phyloP scores from a whole-genome alignment of 2,329 filamentous ascomycete genomes.

The Diaporthe aspalathi region DNA sequence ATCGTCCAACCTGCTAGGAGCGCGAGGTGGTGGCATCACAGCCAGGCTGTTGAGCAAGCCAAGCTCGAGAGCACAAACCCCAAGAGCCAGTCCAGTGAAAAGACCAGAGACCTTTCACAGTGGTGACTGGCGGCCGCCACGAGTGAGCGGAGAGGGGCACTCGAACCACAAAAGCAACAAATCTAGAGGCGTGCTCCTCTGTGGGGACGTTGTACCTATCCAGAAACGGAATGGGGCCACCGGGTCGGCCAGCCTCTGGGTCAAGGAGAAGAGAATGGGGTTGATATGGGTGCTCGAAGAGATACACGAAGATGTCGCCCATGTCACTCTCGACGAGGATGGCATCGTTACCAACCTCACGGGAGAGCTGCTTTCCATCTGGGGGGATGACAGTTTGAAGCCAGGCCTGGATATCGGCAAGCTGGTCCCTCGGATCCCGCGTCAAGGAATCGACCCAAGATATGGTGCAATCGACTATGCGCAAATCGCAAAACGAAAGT shows the following conservation, averaged over 20 bases:
- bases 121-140: conserved; percentile 65
- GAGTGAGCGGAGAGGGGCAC: conserved; percentile 56
- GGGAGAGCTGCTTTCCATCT: conserved; percentile 87
- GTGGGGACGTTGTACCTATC: conserved; percentile 98
- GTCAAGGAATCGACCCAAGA: conserved; percentile 76
- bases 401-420: conserved; percentile 79
- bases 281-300: conserved; percentile 98
- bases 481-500: conserved; percentile 76
- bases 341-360: conserved; percentile 76
- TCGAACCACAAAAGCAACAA: conserved; percentile 77
- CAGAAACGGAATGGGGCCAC: conserved; percentile 93
- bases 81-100: conserved; percentile 64
- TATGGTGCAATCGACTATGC: conserved; percentile 83
- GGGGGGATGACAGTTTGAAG: conserved; percentile 77
- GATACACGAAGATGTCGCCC: conserved; percentile 92
- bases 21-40: conserved; percentile 80
- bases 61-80: conserved; percentile 65
- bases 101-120: conserved; percentile 73
- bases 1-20: conserved; percentile 71
- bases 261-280: conserved; percentile 94
- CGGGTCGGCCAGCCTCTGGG: conserved; percentile 95
- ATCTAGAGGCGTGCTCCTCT: conserved; percentile 80
- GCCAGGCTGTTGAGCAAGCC: conserved; percentile 90
- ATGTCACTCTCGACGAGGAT: conserved; percentile 80
- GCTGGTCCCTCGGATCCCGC: conserved; percentile 85